Evolutionary conservation across 2,329 filamentous ascomycete species (phyloP).

Genomic region (Plenodomus tracheiphilus): DNA sequence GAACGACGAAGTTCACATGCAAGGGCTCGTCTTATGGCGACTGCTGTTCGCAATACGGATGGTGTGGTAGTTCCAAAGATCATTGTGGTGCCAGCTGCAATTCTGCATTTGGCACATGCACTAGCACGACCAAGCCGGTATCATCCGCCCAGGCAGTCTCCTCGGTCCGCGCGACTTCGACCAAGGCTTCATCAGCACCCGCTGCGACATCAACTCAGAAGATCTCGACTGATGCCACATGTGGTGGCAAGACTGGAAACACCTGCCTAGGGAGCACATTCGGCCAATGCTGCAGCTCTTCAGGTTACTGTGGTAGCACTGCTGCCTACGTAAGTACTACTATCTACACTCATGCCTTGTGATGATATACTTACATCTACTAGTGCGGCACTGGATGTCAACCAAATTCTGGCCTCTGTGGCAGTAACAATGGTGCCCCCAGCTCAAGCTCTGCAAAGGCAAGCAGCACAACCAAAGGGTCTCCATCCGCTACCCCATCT

Average conservation of each 20-base stretch:
- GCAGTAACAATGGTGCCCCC: constrained; percentile 14
- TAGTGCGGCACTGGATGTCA: constrained; percentile 41
- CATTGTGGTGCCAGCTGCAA: constrained; percentile 41
- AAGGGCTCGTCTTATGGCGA: constrained; percentile 48
- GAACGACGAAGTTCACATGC: constrained; percentile 47
- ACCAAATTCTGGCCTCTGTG: constrained; percentile 35
- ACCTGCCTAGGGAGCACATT: constrained; percentile 17
- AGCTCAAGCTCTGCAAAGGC: constrained; percentile 12
- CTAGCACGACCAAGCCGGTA: constrained; percentile 4
- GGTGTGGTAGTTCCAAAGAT: constrained; percentile 40
- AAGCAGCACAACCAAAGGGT: constrained; percentile 15
- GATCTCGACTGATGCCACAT: constrained; percentile 30
- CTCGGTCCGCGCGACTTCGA: constrained; percentile 13
- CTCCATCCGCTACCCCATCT: constrained; percentile 14
- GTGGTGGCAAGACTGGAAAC: constrained; percentile 38
- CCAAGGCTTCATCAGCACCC: constrained; percentile 13
- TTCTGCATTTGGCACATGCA: constrained; percentile 36
- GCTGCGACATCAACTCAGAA: constrained; percentile 29
- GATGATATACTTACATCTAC: constrained; percentile 11
- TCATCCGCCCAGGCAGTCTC: constrained; percentile 4
- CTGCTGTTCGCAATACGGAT: constrained; percentile 50
- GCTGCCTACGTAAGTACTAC: constrained; percentile 21
- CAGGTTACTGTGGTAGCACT: constrained; percentile 49
- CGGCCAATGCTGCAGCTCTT: constrained; percentile 47
- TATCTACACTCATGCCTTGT: not conserved